Evolutionary conservation across 2,329 filamentous ascomycete genomes (phyloP).

Genomic region (Blastomyces gilchristii): DNA sequence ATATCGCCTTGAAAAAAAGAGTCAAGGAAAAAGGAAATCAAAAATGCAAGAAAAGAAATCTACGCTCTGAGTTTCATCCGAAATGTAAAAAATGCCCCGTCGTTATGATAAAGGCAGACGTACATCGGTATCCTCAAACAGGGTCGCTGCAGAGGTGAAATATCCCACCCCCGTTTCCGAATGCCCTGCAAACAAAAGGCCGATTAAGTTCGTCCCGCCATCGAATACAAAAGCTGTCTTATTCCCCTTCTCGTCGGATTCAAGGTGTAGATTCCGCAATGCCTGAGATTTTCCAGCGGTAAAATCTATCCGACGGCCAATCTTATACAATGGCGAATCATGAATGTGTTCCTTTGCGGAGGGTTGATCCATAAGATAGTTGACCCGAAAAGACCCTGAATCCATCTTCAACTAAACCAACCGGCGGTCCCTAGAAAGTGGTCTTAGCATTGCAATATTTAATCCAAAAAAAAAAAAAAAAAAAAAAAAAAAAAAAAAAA

Average conservation of each 20-base stretch:
- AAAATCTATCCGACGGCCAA: not conserved
- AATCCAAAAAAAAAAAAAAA: too few species aligned
- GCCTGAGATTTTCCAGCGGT: not conserved
- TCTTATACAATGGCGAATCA: not conserved
- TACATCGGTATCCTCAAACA: constrained; percentile 3
- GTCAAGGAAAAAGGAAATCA: too few species aligned
- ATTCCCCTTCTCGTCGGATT: not conserved
- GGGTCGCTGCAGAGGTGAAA: not conserved
- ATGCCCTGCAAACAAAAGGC: constrained; percentile 8
- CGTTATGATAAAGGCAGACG: not conserved
- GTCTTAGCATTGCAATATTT: not conserved
- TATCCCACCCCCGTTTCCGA: not conserved
- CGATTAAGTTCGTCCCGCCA: not conserved
- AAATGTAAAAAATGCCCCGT: not conserved
- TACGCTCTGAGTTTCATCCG: too few species aligned
- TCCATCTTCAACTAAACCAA: not conserved
- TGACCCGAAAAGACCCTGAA: not conserved
- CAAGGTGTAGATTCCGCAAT: not conserved
- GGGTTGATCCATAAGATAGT: not conserved
- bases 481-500: too few species aligned
- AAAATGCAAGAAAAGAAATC: too few species aligned
- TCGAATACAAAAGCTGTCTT: constrained; percentile 3
- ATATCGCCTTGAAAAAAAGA: too few species aligned
- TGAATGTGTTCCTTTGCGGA: not conserved
- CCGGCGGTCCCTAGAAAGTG: not conserved